Conservation (phyloP, 1,284 basidiomycete genomes). For the Leccinum pachyderme region DNA sequence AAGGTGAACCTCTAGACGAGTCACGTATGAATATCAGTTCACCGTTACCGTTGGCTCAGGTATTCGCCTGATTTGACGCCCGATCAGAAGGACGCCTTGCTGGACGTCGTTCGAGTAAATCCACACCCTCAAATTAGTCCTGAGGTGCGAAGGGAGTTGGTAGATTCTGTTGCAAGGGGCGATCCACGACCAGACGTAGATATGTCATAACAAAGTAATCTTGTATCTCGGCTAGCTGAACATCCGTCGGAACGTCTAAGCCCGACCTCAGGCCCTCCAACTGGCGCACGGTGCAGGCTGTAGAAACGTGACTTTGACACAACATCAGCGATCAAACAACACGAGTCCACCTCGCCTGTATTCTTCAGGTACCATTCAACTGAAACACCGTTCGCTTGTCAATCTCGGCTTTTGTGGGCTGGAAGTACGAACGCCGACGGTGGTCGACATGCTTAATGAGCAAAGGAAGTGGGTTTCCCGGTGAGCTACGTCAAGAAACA, state of each 20-base stretch:
- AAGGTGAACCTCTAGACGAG: slow-evolving; percentile 52
- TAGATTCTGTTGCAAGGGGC: slow-evolving; percentile 70
- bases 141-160: slow-evolving; percentile 88
- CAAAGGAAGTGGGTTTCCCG: not conserved
- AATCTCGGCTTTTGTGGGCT: not conserved
- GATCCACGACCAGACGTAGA: slow-evolving; percentile 63
- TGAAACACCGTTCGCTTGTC: not conserved
- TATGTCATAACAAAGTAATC: slow-evolving; percentile 42
- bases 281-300: not conserved
- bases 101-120: slow-evolving; percentile 88
- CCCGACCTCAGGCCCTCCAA: not conserved
- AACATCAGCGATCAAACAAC: not conserved
- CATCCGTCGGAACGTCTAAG: not conserved
- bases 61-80: slow-evolving; percentile 96
- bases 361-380: not conserved
- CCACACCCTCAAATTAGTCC: slow-evolving; percentile 87
- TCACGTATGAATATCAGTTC: slow-evolving; percentile 1
- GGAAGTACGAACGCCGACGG: not conserved
- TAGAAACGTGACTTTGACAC: not conserved
- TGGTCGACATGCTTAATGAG: not conserved
- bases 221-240: not conserved
- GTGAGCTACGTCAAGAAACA: not conserved
- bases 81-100: slow-evolving; percentile 96
- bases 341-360: not conserved
- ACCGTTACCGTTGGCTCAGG: slow-evolving; percentile 40